Evolutionary conservation across 2,329 filamentous ascomycete genomes (phyloP).

Genomic region (Geoglossum cookeanum): DNA sequence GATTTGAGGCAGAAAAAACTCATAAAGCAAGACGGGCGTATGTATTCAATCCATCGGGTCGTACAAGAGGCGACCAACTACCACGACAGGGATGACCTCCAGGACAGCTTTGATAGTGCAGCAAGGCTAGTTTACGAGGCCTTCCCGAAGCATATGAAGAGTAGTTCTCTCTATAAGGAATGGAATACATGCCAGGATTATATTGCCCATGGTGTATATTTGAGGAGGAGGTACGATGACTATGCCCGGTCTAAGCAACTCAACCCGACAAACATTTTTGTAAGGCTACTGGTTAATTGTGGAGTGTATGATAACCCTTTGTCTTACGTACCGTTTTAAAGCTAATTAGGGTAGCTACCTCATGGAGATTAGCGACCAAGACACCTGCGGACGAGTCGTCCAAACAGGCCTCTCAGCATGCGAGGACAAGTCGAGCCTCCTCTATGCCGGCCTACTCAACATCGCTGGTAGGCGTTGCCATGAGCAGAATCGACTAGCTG

Average conservation of each 20-base stretch:
- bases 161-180: not conserved
- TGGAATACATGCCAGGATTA: not conserved
- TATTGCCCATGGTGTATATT: not conserved
- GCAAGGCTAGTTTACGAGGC: not conserved
- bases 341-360: not conserved
- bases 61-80: constrained; percentile 13
- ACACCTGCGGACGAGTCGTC: not conserved
- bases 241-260: not conserved
- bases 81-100: constrained; percentile 7
- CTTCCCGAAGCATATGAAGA: not conserved
- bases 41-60: constrained; percentile 9
- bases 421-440: not conserved
- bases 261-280: not conserved
- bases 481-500: constrained; percentile 6
- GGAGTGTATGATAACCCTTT: not conserved
- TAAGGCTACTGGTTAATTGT: not conserved
- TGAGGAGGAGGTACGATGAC: not conserved
- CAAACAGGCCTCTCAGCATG: not conserved
- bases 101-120: not conserved
- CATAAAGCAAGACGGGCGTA: constrained; percentile 9
- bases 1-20: constrained; percentile 8
- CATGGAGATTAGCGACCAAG: not conserved
- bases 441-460: not conserved
- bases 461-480: not conserved
- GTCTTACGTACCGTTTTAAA: not conserved